Percentiles rank a stretch among this genome's conserved stretches.
Conservation (phyloP, 371 early-diverging fungal species). For the Enterocytospora artemiae region DNA sequence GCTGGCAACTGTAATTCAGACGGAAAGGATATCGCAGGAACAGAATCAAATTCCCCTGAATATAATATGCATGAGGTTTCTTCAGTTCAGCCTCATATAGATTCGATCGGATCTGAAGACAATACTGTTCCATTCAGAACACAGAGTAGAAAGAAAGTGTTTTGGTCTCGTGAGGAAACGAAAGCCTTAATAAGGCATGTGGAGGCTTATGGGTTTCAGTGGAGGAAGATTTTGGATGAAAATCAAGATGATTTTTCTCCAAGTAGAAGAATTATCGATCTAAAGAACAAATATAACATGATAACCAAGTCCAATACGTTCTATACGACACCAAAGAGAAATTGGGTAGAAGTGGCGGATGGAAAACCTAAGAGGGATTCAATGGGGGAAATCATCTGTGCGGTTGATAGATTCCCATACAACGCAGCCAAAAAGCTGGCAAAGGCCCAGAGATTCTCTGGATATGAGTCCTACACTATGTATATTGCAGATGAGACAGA, state of each 20-base stretch:
- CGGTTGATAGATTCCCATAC: conserved; percentile 23
- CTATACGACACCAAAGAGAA: conserved; percentile 3
- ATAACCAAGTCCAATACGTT: conserved; percentile 26
- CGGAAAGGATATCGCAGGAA: no score
- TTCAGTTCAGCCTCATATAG: no score
- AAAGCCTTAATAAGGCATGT: conserved; percentile 26
- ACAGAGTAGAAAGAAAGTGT: background rate
- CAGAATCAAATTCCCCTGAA: no score
- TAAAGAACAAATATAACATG: conserved; percentile 33
- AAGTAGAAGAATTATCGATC: conserved; percentile 18
- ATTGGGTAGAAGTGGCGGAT: conserved; percentile 11
- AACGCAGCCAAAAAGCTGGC: conserved; percentile 33
- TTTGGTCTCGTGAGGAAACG: conserved; percentile 35
- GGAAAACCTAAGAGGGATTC: conserved; percentile 5
- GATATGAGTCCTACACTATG: background rate
- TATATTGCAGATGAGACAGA: background rate
- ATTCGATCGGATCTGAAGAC: background rate
- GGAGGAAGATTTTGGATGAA: conserved; percentile 29
- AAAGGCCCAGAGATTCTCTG: background rate
- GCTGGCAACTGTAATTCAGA: no score
- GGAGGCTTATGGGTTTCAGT: conserved; percentile 23
- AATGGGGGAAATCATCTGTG: conserved; percentile 3
- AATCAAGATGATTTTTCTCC: conserved; percentile 19
- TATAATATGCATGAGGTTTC: no score
- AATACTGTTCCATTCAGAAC: background rate